Evolutionary conservation across 2,329 filamentous ascomycete genomes (phyloP), one percentile per base, ranked within the genome.

Genomic region (Pseudonectria buxi): DNA sequence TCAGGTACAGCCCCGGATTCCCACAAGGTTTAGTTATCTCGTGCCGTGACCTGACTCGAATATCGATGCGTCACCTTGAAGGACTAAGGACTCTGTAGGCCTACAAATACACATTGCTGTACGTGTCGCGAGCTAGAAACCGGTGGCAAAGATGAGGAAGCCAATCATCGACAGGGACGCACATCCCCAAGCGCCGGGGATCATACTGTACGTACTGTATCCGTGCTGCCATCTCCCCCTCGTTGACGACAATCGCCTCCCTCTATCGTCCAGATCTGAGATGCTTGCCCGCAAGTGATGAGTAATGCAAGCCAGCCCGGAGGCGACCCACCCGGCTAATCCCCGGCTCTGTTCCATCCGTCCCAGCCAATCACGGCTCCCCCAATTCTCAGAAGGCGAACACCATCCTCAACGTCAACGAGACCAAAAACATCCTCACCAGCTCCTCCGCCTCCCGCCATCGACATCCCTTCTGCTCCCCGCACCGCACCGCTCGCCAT

Each of bases 351-450:
- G 33, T 24, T 37, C 24, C 33, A 28, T 16, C 14, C 30, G 25
- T 24, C 16, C 26, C 13, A 14, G 14, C 40, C 32, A 41, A 41
- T 41, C 41, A 33, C 11, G 27, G n/a, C 22, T 40, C 36, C 33
- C 41, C 46, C 44, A 57, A 50, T 57, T 58, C 53, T 40, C 44
- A 40, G 38, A 50, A 54, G 53, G 55, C 55, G 51, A 56, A 59
- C 48, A 43, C 39, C 37, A 43, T 44, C 43, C 41, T 44, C 44
- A 53, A 50, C 51, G 45, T 53, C 51, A 53, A 53, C 46, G 37
- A 35, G n/a, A 24, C 41, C 18, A 40, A 47, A 41, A 37, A 40
- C 37, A 37, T 39, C 33, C 37, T 42, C 32, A 40, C 39, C 42
- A 37, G 36, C 40, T 33, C 39, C 39, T 33, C 22, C 29, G 37